Conservation (phyloP, 129 eudicot species). For the Artemisia tridentata region DNA sequence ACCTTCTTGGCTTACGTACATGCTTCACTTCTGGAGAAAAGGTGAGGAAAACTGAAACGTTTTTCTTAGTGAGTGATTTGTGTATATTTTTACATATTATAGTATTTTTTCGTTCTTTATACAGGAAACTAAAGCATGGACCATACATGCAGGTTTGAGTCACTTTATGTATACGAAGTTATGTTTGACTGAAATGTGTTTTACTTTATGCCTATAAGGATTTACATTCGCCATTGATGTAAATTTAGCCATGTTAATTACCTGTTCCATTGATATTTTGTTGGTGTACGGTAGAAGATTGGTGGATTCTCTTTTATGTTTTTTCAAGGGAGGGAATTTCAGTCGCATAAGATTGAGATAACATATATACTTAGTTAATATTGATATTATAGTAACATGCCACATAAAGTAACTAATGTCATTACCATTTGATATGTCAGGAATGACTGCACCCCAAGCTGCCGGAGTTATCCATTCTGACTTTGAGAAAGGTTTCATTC, state of each 20-base stretch:
- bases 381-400: not conserved
- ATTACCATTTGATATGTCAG: slow-evolving; percentile 27
- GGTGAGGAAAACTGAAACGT: slow-evolving; percentile 28
- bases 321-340: too few species aligned
- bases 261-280: not conserved
- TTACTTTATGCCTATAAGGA: too few species aligned
- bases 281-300: too few species aligned
- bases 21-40: slow-evolving; percentile 37
- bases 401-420: not conserved
- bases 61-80: not conserved
- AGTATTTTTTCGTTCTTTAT: slow-evolving; percentile 4
- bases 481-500: slow-evolving; percentile 75
- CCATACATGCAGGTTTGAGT: slow-evolving; percentile 56
- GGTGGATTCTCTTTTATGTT: too few species aligned
- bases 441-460: slow-evolving; percentile 86
- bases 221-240: too few species aligned
- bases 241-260: too few species aligned
- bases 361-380: not conserved
- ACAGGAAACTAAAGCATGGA: too few species aligned
- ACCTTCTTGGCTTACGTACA: slow-evolving; percentile 64
- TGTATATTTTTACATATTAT: not conserved
- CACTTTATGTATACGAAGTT: slow-evolving; percentile 3
- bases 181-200: too few species aligned
- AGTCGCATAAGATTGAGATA: too few species aligned
- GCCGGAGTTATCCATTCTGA: slow-evolving; percentile 83